Evolutionary conservation across 306 rosid genomes (phyloP), one percentile per base, ranked within the genome.

Genomic region (Vigna unguiculata): DNA sequence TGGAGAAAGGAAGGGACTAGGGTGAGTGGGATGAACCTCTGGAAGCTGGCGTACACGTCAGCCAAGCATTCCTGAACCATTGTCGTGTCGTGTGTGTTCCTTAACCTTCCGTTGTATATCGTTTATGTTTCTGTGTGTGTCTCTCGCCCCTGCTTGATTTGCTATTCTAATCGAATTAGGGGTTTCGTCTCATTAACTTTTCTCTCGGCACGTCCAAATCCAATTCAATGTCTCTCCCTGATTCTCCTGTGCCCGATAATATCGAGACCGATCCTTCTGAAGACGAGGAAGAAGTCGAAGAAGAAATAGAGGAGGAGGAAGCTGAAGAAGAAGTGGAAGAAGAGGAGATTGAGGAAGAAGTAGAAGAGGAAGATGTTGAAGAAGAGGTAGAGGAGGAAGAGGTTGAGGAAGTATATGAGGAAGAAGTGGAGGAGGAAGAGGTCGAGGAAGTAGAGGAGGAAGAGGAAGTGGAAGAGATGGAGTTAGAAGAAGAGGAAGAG

Each of bases 221-320:
- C 11, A 59, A 14, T 72, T 14, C 49, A 64, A 86, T 86, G 89
- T 54, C 83, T 13, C 11, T 10, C 16, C 17, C 81, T 1, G 49
- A 60, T 73, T 81, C 86, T 80, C 76, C 86, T 2, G 7, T 16
- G 4, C 9, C 46, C 15, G 34, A 54, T 15, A 79, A 78, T 53
- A 45, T 41, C 52, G 76, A 52, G 5, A 62, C 70, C 69, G 79
- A 71, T 66, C 83, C 80, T 12, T 79, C 86, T 1, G 53, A 17
- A 11, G 78, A 75, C 15, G 87, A 71, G 24, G 85, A 74, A 0
- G 83, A 55, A 0, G 76, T 3, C 0, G 82, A 71, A 0, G 79
- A n/a, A 0, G 78, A 40, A 0, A 70, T 11, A 5, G 83, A 8
- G 0, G 82, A 15, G 1, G 81, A 74, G 13, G 78, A 58, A 0